A percentile compares a stretch with the other conserved stretches of the same genome.
Conservation (phyloP, 306 rosid species). For the Prunus mongolica region DNA sequence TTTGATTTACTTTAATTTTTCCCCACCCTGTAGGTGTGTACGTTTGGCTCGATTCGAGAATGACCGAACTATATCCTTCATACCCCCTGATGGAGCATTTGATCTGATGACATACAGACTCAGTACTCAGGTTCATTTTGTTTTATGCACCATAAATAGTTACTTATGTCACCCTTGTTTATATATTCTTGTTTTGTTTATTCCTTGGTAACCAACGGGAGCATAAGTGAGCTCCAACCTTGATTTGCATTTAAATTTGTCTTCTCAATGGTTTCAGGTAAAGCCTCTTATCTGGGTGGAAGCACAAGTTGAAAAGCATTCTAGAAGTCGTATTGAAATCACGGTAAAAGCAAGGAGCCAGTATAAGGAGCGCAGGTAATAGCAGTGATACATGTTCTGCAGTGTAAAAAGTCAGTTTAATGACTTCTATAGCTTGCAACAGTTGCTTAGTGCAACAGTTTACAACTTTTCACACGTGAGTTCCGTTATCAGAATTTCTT, state of each 20-base stretch:
- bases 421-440: background rate
- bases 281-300: conserved; percentile 86
- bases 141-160: background rate
- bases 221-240: background rate
- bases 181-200: background rate
- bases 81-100: conserved; percentile 87
- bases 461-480: background rate
- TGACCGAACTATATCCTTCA: conserved; percentile 81
- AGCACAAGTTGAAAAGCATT: conserved; percentile 82
- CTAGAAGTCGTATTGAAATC: conserved; percentile 73
- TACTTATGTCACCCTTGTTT: background rate
- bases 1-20: background rate
- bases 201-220: background rate
- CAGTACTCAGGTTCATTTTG: conserved; percentile 65
- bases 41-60: conserved; percentile 91
- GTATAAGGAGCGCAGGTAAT: conserved; percentile 83
- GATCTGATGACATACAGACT: conserved; percentile 91
- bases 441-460: background rate
- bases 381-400: background rate
- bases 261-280: conserved; percentile 39
- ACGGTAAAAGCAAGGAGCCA: conserved; percentile 82
- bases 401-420: background rate
- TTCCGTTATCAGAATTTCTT: conserved; percentile 8
- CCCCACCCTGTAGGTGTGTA: conserved; percentile 59
- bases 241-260: background rate